Base-by-base conservation (phyloP, 2,329 filamentous ascomycete genomes). In the Cladorrhinum sp. region DNA sequence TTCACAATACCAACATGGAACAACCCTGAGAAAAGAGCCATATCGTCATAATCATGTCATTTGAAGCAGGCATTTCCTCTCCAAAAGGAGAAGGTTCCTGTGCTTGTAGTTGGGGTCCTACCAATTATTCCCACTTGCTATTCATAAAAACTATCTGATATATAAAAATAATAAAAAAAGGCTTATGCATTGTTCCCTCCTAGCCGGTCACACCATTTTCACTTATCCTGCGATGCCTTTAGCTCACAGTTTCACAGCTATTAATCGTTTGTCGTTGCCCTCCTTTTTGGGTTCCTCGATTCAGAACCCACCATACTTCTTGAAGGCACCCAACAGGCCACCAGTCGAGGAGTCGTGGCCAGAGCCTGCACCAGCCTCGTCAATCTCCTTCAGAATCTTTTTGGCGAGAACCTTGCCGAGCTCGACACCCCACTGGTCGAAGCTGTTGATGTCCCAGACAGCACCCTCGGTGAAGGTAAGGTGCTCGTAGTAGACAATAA, bases 361-460 rank as follows among this genome's bases (percentile, higher is more conserved):
- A 62, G 80, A 80, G 58, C 87, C 87, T 69, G 85, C 86, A 63
- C 86, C 90, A n/a, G 83, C 76, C 73, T 88, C 83, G 67, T 97
- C 92, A 62, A 99, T 84, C 82, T 99, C 95, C 72, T 78, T 77
- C 70, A 91, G 88, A 66, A 93, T 92, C 80, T 92, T 93, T 87
- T 94, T 98, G 64, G 95, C 95, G 67, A 99, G 81, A 46, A 89
- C 87, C 88, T 99, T 99, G 76, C 95, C 95, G 64, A 99, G 82
- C 83, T 99, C 95, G 50, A 99, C 95, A 79, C 95, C 95, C 95
- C 95, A 99, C 83, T 99, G 95, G 80, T 99, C 95, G 74, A 98
- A 99, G 73, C 89, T 92, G 86, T 99, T 99, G 83, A 99, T 96
- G 80, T 98, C 96, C 95, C 95, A 99, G 74, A 99, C 83, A 57